Conservation (phyloP, 371 early-diverging fungal genomes). For the Syncephalastrum monosporum region DNA sequence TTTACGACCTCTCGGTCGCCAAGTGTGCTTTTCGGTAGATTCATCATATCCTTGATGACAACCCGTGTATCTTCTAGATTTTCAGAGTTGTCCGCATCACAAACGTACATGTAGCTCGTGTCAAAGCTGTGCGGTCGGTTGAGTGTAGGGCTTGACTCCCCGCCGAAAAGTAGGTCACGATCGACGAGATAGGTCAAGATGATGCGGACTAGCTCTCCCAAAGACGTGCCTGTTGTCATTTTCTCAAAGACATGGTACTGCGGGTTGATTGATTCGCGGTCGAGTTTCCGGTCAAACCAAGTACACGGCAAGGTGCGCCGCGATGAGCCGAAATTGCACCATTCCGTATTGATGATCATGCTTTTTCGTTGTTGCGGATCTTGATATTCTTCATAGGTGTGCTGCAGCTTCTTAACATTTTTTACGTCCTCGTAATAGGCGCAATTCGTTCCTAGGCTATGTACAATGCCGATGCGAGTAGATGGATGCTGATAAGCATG, state of each 20-base stretch:
- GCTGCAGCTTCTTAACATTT: conserved; percentile 68
- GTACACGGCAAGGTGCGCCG: conserved; percentile 76
- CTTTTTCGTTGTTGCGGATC: conserved; percentile 22
- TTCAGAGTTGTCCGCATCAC: conserved; percentile 46
- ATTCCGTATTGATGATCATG: conserved; percentile 91
- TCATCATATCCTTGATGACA: conserved; percentile 61
- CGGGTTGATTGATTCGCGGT: conserved; percentile 75
- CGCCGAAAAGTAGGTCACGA: conserved; percentile 74
- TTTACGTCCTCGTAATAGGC: conserved; percentile 82
- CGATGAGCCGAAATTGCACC: conserved; percentile 82
- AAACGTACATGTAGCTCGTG: conserved; percentile 74
- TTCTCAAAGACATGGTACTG: conserved; percentile 88
- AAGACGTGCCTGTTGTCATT: conserved; percentile 94
- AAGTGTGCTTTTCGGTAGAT: conserved; percentile 46
- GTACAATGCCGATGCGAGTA: conserved; percentile 86
- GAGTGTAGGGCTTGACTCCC: conserved; percentile 60
- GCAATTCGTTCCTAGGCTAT: conserved; percentile 95
- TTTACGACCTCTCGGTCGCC: conserved; percentile 68
- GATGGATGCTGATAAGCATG: conserved; percentile 84
- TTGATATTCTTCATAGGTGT: conserved; percentile 26
- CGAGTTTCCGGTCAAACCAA: conserved; percentile 80
- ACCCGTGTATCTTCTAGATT: conserved; percentile 60
- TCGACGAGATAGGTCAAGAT: conserved; percentile 77
- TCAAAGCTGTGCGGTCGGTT: conserved; percentile 69
- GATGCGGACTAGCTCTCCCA: conserved; percentile 86